Evolutionary conservation across 2,329 filamentous ascomycete genomes (phyloP), one percentile per base, ranked within the genome.

Genomic region (Claviceps digitariae): DNA sequence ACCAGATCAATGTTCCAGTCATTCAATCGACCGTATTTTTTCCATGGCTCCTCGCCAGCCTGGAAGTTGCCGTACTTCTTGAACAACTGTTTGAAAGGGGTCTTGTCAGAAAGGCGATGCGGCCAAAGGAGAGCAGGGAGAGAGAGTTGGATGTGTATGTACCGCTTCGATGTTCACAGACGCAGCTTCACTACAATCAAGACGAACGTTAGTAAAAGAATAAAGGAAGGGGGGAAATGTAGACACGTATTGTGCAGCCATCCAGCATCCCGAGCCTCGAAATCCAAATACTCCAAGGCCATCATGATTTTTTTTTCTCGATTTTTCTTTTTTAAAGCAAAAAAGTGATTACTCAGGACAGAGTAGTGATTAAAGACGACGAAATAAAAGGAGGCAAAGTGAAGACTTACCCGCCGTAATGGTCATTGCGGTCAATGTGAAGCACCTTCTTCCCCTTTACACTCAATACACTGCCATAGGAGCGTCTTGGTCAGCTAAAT

Each of bases 1-100:
- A 98, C 90, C 57, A 98, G 81, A 69, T 98, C 94, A 72, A 98
- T 94, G 78, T 96, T 97, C 93, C 93, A 98, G 79, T 97, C 91
- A 74, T 96, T 96, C 68, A 84, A 77, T 56, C 93, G 86, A 63
- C 91, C 91, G 70, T 96, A 97, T 73, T 95, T 90, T 78, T 94
- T 91, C 93, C 93, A 97, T 60, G 91, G 90, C 77, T 96, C 87
- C 66, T 90, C 84, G 62, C 86, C 87, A 57, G 78, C 69, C 56
- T 74, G 69, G 67, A 82, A 87, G 76, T 93, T 93, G 69, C 88
- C 87, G 71, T 95, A 94, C 71, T 90, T 94, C 77, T 93, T 95
- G 81, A 95, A 97, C 63, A 98, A 86, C 89, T 94, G 56, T 57
- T 54, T 54, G 23, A 34, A 13, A 50, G 43, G 34, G 47, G 50